phyloP scores from a whole-genome alignment of 345 rosid species.

The Gossypium mustelinum region DNA sequence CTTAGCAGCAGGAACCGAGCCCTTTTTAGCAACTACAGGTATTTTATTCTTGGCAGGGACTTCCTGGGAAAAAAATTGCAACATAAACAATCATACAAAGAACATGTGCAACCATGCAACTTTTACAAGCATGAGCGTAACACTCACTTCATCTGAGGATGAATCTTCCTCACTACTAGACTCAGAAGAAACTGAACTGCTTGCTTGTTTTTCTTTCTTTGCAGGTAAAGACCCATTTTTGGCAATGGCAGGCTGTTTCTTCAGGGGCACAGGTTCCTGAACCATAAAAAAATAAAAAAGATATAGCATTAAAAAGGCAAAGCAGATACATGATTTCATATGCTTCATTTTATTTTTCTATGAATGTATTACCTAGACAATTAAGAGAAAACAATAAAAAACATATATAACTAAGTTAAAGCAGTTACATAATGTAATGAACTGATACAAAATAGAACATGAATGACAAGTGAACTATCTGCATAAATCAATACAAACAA shows the following conservation, averaged over 20 bases:
- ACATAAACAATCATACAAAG: background rate
- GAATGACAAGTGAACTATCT: background rate
- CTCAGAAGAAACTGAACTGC: constrained; percentile 46
- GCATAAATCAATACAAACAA: background rate
- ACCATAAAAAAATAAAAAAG: background rate
- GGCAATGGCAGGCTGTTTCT: constrained; percentile 28
- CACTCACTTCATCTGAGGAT: constrained; percentile 32
- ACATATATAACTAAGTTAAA: background rate
- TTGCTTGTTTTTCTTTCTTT: constrained; percentile 33
- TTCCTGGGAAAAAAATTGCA: constrained; percentile 23
- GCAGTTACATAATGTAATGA: background rate
- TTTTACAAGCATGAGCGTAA: background rate
- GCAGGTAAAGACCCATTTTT: constrained; percentile 36
- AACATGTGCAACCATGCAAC: background rate
- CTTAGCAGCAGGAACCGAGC: constrained; percentile 28
- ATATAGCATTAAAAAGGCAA: background rate
- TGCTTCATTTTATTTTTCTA: background rate
- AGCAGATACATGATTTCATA: background rate
- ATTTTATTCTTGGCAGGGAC: constrained; percentile 22
- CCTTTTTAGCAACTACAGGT: constrained; percentile 27
- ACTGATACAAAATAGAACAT: background rate
- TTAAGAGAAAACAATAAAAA: background rate
- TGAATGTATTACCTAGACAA: background rate
- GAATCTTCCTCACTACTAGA: constrained; percentile 30
- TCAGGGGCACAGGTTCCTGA: constrained; percentile 40